These are phyloP conservation scores for Amanita rubescens DNA, from an alignment of 768 basidiomycete species.

Conservation along the genomic window DNA sequence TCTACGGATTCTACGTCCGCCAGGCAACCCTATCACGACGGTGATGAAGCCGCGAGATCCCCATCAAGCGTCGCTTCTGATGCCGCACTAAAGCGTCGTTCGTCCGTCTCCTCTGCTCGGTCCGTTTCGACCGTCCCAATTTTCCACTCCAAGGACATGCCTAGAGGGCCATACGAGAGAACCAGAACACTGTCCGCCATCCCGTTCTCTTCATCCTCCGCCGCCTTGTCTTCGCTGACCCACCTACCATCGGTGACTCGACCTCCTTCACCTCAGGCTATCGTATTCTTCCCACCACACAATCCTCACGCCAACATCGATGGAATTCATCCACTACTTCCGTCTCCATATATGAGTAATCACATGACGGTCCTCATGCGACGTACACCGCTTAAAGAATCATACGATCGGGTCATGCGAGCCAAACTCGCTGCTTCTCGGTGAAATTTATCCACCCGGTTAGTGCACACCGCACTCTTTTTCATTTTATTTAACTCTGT, in stretches of 20 bases:
- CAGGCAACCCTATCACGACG: conserved; percentile 15
- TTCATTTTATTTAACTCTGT: neutral
- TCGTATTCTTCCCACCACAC: conserved; percentile 58
- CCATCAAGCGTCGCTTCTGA: conserved; percentile 27
- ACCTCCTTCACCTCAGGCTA: conserved; percentile 40
- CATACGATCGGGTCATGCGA: conserved; percentile 56
- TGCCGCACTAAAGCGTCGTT: conserved; percentile 25
- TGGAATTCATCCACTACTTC: conserved; percentile 61
- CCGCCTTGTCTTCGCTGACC: conserved; percentile 49
- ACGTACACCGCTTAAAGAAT: conserved; percentile 61
- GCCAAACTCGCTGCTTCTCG: conserved; percentile 39
- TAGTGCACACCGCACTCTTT: neutral
- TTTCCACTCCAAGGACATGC: neutral
- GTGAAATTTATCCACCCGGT: conserved; percentile 9
- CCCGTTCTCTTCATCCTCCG: conserved; percentile 44
- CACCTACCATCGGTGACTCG: conserved; percentile 44
- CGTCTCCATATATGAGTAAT: conserved; percentile 61
- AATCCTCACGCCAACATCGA: conserved; percentile 50
- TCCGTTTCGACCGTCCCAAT: conserved; percentile 54
- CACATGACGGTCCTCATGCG: conserved; percentile 64
- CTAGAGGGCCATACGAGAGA: conserved; percentile 29
- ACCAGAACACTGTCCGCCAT: conserved; percentile 52
- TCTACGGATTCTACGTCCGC: conserved; percentile 34
- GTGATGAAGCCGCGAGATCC: conserved; percentile 23
- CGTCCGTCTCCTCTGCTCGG: conserved; percentile 33